A percentile compares a stretch with the other conserved stretches of the same genome.
These are phyloP conservation scores for Thelonectria rubi DNA, from an alignment of 2,329 filamentous ascomycete genomes.

Conservation along the genomic window DNA sequence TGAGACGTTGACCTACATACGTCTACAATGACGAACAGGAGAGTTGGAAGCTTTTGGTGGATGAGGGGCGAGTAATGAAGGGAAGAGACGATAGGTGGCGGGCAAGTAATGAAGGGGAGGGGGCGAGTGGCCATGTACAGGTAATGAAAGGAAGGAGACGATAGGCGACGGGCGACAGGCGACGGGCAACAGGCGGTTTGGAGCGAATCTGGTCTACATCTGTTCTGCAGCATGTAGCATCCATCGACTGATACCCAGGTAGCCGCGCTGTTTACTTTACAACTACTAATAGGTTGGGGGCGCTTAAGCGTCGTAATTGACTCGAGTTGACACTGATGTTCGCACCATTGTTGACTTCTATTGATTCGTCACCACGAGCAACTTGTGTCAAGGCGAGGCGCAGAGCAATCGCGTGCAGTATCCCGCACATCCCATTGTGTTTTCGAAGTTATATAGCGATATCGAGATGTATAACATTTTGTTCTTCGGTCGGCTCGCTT, in stretches of 20 bases:
- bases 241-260: not conserved
- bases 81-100: too few species aligned
- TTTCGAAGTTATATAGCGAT: slow-evolving; percentile 35
- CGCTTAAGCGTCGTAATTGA: too few species aligned
- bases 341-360: too few species aligned
- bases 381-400: not conserved
- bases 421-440: slow-evolving; percentile 40
- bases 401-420: slow-evolving; percentile 32
- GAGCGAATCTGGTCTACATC: not conserved
- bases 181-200: not conserved
- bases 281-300: not conserved
- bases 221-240: not conserved
- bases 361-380: too few species aligned
- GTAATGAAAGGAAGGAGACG: too few species aligned
- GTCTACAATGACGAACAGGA: not conserved
- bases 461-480: slow-evolving; percentile 39
- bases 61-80: too few species aligned
- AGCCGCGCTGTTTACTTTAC: not conserved
- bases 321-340: too few species aligned
- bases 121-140: too few species aligned
- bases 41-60: too few species aligned
- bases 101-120: too few species aligned
- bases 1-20: not conserved
- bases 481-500: slow-evolving; percentile 21
- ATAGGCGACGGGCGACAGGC: too few species aligned